A percentile compares a stretch with the other conserved stretches of the same genome.
Conservation (phyloP, 1,284 basidiomycete genomes). For the Cerioporus squamosus region DNA sequence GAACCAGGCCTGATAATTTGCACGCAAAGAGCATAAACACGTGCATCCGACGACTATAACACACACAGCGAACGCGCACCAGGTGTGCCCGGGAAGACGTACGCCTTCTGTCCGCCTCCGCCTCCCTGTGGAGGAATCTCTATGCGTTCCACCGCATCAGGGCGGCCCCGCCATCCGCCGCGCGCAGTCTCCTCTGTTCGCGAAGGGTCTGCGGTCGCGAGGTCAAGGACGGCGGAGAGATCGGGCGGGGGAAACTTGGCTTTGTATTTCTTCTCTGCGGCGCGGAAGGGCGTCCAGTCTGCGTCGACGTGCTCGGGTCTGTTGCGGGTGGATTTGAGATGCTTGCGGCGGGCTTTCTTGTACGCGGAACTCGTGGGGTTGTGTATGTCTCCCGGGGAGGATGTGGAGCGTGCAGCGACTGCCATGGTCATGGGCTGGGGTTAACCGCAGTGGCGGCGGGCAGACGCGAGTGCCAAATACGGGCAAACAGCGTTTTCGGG, state of each 20-base stretch:
- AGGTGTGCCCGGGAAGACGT: slow-evolving; percentile 56
- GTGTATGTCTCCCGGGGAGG: slow-evolving; percentile 28
- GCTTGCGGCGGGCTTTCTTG: slow-evolving; percentile 66
- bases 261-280: slow-evolving; percentile 79
- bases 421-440: slow-evolving; percentile 1
- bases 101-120: slow-evolving; percentile 41
- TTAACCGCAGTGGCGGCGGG: not conserved
- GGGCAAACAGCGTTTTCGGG: not conserved
- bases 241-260: slow-evolving; percentile 76
- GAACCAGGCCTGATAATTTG: slow-evolving; percentile 67
- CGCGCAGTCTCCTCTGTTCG: slow-evolving; percentile 44
- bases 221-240: slow-evolving; percentile 68
- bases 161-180: slow-evolving; percentile 53
- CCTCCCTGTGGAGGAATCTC: slow-evolving; percentile 31
- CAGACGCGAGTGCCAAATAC: not conserved
- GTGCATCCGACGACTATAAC: slow-evolving; percentile 14
- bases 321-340: slow-evolving; percentile 63
- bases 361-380: slow-evolving; percentile 54
- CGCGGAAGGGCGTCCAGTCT: slow-evolving; percentile 74
- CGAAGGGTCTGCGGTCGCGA: slow-evolving; percentile 49
- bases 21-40: slow-evolving; percentile 29
- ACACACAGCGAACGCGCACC: slow-evolving; percentile 43
- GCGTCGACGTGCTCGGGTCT: slow-evolving; percentile 45
- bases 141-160: slow-evolving; percentile 40
- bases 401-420: slow-evolving; percentile 7